phyloP scores from a whole-genome alignment of 139 green algal species.

The Coelastrella sp. region DNA sequence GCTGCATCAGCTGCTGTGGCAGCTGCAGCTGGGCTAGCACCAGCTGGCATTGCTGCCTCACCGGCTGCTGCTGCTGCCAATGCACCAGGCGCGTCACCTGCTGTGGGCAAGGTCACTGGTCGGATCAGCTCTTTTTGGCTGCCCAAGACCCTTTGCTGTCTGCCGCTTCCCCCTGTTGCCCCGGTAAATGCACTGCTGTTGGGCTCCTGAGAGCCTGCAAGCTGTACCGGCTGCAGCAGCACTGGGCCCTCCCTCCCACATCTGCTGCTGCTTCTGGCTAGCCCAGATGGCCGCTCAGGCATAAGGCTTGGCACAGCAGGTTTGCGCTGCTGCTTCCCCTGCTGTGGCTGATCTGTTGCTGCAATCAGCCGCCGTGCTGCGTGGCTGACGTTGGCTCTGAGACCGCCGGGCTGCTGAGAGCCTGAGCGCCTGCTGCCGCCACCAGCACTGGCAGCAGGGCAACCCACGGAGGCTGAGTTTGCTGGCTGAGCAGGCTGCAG shows the following conservation, averaged over 20 bases:
- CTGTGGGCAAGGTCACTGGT: neutral
- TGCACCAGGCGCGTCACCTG: neutral
- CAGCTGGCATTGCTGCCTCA: neutral
- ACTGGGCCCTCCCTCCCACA: neutral
- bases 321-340: neutral
- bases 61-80: neutral
- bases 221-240: neutral
- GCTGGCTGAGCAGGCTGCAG: neutral
- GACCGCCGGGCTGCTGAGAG: neutral
- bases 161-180: neutral
- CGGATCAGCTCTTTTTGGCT: neutral
- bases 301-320: neutral
- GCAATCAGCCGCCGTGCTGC: neutral
- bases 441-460: neutral
- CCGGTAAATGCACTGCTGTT: conserved; percentile 1
- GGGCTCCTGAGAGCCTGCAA: conserved; percentile 3
- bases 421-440: conserved; percentile 16
- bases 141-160: neutral
- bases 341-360: neutral
- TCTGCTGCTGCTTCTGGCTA: neutral
- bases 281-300: neutral
- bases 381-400: neutral
- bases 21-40: neutral
- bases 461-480: conserved; percentile 30
- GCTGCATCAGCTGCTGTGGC: no score